Evolutionary conservation across 1,284 basidiomycete species (phyloP).

Genomic region (Ganoderma lingzhi): DNA sequence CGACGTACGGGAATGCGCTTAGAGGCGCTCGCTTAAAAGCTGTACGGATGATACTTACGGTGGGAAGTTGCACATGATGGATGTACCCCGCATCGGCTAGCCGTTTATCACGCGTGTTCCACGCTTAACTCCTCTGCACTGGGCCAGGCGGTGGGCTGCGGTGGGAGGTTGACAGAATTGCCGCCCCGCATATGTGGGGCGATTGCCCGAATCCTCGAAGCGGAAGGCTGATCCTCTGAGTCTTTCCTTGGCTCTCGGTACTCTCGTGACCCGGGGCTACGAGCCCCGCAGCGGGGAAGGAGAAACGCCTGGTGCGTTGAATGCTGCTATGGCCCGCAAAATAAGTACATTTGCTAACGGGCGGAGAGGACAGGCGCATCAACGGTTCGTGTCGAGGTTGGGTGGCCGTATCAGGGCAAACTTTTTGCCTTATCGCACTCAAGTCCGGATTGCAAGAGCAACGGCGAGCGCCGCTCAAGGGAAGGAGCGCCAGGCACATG

Average conservation of each 20-base stretch:
- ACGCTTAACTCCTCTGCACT: background rate
- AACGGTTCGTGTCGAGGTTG: background rate
- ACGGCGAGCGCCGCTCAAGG: constrained; percentile 3
- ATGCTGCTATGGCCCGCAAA: background rate
- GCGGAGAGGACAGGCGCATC: background rate
- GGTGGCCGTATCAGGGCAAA: background rate
- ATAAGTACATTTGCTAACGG: background rate
- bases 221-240: background rate
- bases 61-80: constrained; percentile 4
- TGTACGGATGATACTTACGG: background rate
- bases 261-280: background rate
- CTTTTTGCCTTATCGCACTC: constrained; percentile 12
- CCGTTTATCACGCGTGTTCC: background rate
- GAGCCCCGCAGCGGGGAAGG: background rate
- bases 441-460: constrained; percentile 12
- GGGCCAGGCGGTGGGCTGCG: background rate
- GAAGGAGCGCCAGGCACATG: constrained; percentile 14
- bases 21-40: background rate
- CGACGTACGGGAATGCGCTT: background rate
- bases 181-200: background rate
- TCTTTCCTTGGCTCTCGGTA: background rate
- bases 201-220: background rate
- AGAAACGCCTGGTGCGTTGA: background rate
- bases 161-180: constrained; percentile 7
- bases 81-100: constrained; percentile 24